Percentiles rank a stretch among this genome's conserved stretches.
Conservation (phyloP, 2,329 filamentous ascomycete genomes). For the Aspergillus arachidicola region DNA sequence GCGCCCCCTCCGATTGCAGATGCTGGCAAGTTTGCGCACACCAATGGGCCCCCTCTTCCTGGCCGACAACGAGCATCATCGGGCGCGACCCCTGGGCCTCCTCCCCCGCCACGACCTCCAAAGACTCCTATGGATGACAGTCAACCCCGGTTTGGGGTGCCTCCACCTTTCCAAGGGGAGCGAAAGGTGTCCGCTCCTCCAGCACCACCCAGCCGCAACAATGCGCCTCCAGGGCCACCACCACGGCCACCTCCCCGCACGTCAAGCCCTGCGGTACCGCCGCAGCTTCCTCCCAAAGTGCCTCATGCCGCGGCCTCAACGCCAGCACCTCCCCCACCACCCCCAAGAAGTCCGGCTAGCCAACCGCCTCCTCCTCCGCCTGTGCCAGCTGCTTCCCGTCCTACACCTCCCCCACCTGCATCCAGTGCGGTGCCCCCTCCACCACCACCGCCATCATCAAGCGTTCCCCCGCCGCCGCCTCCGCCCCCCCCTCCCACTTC, state of each 20-base stretch:
- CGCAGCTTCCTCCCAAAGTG: constrained; percentile 54
- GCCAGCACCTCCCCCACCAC: constrained; percentile 60
- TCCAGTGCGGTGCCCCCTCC: constrained; percentile 34
- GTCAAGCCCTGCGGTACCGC: constrained; percentile 42
- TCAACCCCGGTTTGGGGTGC: constrained; percentile 69
- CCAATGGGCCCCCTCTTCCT: constrained; percentile 50
- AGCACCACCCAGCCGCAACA: constrained; percentile 71
- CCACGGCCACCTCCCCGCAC: constrained; percentile 65
- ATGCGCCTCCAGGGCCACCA: constrained; percentile 62
- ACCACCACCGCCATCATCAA: constrained; percentile 32
- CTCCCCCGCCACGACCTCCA: constrained; percentile 68
- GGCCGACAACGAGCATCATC: constrained; percentile 54
- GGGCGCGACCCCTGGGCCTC: constrained; percentile 59
- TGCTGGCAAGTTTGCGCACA: constrained; percentile 80
- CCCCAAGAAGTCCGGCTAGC: constrained; percentile 42
- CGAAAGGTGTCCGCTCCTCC: constrained; percentile 65
- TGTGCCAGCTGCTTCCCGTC: constrained; percentile 36
- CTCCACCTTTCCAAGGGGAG: constrained; percentile 75
- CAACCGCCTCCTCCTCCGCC: constrained; percentile 49
- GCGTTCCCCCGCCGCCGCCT: constrained; percentile 57
- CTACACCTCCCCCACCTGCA: constrained; percentile 32
- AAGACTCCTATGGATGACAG: constrained; percentile 72
- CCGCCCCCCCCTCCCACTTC: constrained; percentile 34
- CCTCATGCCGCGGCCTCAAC: constrained; percentile 37
- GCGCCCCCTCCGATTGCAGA: constrained; percentile 87